phyloP scores from a whole-genome alignment of 768 basidiomycete species.

The Mycena rebaudengoi region DNA sequence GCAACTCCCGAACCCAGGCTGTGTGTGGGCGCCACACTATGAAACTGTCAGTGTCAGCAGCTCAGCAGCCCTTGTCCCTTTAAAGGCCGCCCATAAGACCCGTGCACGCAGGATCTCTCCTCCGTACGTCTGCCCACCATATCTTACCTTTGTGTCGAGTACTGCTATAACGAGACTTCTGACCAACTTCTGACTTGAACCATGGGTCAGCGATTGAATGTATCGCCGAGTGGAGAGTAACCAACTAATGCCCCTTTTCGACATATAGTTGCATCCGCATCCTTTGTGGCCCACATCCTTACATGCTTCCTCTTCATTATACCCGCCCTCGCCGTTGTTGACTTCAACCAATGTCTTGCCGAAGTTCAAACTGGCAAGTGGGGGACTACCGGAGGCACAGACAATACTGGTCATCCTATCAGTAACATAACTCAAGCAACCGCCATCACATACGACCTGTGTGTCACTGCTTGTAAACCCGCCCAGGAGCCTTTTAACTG shows the following conservation, averaged over 20 bases:
- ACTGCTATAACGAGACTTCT: too few species aligned
- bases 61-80: too few species aligned
- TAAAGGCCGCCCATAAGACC: too few species aligned
- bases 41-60: too few species aligned
- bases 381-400: neutral
- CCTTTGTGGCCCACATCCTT: slow-evolving; percentile 26
- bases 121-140: too few species aligned
- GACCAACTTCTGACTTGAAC: slow-evolving; percentile 69
- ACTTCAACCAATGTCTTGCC: slow-evolving; percentile 2
- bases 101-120: too few species aligned
- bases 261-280: neutral
- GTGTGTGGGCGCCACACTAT: too few species aligned
- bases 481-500: slow-evolving; percentile 29
- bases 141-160: too few species aligned
- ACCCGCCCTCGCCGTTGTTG: neutral
- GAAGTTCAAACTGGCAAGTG: neutral
- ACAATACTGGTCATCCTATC: slow-evolving; percentile 27
- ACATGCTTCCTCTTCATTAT: neutral
- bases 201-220: too few species aligned
- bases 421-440: slow-evolving; percentile 23
- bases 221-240: too few species aligned
- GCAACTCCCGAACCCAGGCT: slow-evolving; percentile 25
- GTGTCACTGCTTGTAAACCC: slow-evolving; percentile 29
- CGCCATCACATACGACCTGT: slow-evolving; percentile 32
- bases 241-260: too few species aligned